Evolutionary conservation across 306 rosid genomes (phyloP), one percentile per base, ranked within the genome.

Genomic region (Argentina anserina): DNA sequence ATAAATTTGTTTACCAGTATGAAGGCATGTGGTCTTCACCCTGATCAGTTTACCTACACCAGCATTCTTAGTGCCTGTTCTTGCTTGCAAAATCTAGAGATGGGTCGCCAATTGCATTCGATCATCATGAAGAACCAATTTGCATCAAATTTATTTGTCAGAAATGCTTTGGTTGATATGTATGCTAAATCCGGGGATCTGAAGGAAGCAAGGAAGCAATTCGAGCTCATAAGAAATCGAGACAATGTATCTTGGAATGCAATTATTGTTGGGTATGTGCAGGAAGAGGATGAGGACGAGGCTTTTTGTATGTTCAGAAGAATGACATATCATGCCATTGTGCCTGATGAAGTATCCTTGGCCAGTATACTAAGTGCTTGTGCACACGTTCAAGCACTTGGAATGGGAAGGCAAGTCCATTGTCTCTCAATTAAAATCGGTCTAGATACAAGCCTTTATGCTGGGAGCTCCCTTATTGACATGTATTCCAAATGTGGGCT

Each of bases 221-320:
- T 92, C 59, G 97, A 89, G 81, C 80, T 18, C 65, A 87, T 89
- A 83, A 72, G 78, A 69, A 34, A 61, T 79, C 85, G 84, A n/a
- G 93, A 92, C 74, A 85, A 82, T 76, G 72, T 92, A 60, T 92
- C 96, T 8, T 92, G 96, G 96, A 89, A 92, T 81, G 90, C 88
- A 69, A 92, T 92, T 75, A 84, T 92, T 69, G 96, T 89, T 65
- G 96, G 97, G 66, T 86, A 87, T 18, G 93, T 88, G 47, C 93
- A 86, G 55, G 92, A 80, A 72, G 87, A 86, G 73, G 75, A 82
- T 9, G 90, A 86, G 72, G 63, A 15, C 2, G 81, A 82, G 46
- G 97, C 96, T 72, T 83, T 92, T 77, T 73, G 69, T 72, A 80
- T 89, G 86, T 92, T 89, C 72, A 80, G 41, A 71, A 89, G 87